Percentiles rank a stretch among this genome's conserved stretches.
Evolutionary conservation across 768 basidiomycete genomes (phyloP).

Genomic region (Daedalea quercina): DNA sequence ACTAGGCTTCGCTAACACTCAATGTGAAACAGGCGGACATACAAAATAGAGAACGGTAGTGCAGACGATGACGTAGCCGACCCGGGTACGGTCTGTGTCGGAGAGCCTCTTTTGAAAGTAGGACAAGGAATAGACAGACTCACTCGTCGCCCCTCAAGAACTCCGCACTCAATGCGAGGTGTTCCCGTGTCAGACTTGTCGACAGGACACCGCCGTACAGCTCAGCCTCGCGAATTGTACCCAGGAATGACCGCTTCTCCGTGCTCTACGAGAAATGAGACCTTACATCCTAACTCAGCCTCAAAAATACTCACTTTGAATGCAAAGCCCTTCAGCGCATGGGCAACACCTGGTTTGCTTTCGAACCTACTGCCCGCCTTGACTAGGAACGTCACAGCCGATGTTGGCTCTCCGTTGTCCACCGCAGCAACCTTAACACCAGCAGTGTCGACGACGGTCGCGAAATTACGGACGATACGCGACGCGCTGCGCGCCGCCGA

Average conservation of each 20-base stretch:
- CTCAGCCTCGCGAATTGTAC: slow-evolving; percentile 88
- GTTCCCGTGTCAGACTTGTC: slow-evolving; percentile 77
- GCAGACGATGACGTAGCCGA: not conserved
- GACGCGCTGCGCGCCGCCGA: slow-evolving; percentile 47
- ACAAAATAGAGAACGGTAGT: too few species aligned
- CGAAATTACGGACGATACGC: slow-evolving; percentile 66
- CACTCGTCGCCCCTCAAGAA: slow-evolving; percentile 95
- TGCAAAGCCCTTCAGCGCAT: slow-evolving; percentile 95
- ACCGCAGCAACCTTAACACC: slow-evolving; percentile 84
- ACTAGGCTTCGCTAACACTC: too few species aligned
- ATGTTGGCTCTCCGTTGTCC: slow-evolving; percentile 78
- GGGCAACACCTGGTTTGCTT: slow-evolving; percentile 82
- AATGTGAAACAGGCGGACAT: too few species aligned
- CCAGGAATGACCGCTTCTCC: slow-evolving; percentile 77
- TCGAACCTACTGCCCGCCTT: slow-evolving; percentile 92
- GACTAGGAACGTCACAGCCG: slow-evolving; percentile 83
- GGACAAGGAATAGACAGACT: slow-evolving; percentile 31
- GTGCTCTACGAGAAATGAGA: slow-evolving; percentile 58
- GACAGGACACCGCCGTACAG: slow-evolving; percentile 90
- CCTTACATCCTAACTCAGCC: not conserved
- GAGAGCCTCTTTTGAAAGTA: not conserved
- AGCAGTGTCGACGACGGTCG: slow-evolving; percentile 72
- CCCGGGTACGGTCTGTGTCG: not conserved
- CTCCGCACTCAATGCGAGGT: slow-evolving; percentile 90
- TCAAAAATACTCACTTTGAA: slow-evolving; percentile 73